A percentile compares a stretch with the other conserved stretches of the same genome.
Evolutionary conservation across 2,329 filamentous ascomycete genomes (phyloP).

Genomic region (Ceratocystis destructans): DNA sequence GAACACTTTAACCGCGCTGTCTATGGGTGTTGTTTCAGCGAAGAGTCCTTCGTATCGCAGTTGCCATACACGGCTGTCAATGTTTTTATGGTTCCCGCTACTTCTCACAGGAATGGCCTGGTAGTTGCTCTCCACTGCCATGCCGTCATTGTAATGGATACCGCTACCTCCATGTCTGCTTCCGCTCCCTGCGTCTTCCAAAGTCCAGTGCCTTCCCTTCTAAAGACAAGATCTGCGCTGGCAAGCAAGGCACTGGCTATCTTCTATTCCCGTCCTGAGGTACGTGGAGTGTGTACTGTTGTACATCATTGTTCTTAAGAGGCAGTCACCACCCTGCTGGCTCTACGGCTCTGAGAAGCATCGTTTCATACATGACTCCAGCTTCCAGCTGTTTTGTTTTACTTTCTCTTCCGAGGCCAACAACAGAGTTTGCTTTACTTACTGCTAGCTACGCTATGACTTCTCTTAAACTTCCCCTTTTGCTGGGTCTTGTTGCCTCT

Average conservation of each 20-base stretch:
- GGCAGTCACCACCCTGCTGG: not conserved
- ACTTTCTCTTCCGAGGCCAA: not conserved
- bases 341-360: not conserved
- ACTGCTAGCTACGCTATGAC: not conserved
- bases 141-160: not conserved
- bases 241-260: not conserved
- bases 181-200: not conserved
- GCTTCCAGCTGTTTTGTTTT: not conserved
- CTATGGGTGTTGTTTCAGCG: not conserved
- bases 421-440: not conserved
- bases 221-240: not conserved
- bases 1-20: too few species aligned
- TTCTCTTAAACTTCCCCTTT: not conserved
- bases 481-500: slow-evolving; percentile 22
- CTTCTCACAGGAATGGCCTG: not conserved
- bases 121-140: not conserved
- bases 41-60: not conserved
- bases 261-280: not conserved
- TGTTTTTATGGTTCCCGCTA: not conserved
- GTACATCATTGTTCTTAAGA: not conserved
- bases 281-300: not conserved
- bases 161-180: not conserved
- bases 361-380: not conserved
- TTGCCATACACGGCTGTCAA: not conserved
- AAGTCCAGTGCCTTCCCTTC: slow-evolving; percentile 2